Evolutionary conservation across 2,329 filamentous ascomycete species (phyloP).

Genomic region (Fusarium fracticaudum): DNA sequence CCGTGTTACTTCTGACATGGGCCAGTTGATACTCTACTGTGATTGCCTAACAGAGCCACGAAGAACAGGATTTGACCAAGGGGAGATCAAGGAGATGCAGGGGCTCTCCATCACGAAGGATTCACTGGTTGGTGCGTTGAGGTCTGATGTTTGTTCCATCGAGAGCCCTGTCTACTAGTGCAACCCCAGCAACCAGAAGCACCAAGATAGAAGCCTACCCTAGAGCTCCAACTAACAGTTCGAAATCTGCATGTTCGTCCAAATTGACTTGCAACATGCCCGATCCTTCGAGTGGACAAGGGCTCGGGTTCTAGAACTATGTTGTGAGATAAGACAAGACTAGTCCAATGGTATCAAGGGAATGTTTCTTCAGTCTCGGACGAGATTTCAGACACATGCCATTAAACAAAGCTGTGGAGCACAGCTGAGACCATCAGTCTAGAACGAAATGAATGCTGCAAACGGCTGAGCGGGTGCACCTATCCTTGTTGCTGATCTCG

Average conservation of each 20-base stretch:
- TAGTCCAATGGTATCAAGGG: neutral
- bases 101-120: slow-evolving; percentile 1
- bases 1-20: slow-evolving; percentile 8
- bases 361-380: neutral
- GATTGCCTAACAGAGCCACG: slow-evolving; percentile 12
- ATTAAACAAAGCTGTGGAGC: neutral
- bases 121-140: slow-evolving; percentile 4
- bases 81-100: neutral
- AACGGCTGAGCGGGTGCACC: neutral
- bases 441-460: neutral
- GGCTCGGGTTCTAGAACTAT: neutral
- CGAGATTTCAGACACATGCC: neutral
- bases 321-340: neutral
- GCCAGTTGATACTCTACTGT: slow-evolving; percentile 7
- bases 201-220: neutral
- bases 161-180: slow-evolving; percentile 9
- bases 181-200: slow-evolving; percentile 28
- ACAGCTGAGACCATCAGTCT: neutral
- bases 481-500: slow-evolving; percentile 18
- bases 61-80: slow-evolving; percentile 1
- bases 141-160: slow-evolving; percentile 4
- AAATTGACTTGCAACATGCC: neutral
- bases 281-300: neutral
- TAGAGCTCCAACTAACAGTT: neutral
- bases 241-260: neutral